phyloP scores from a whole-genome alignment of 2,329 filamentous ascomycete genomes.

The Ascochyta koolunga region DNA sequence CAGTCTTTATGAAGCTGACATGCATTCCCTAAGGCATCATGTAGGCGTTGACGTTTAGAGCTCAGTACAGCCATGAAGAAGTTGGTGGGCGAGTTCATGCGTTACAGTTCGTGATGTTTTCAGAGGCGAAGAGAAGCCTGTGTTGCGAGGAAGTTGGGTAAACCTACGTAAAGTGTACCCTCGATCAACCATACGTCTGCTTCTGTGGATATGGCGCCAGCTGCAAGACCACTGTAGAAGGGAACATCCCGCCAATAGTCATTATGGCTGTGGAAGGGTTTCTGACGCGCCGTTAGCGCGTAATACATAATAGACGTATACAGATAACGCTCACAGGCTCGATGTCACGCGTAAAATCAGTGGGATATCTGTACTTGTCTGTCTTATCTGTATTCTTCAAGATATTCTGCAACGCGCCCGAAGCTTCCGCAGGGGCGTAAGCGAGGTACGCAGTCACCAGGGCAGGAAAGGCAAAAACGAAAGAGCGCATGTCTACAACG shows the following conservation, averaged over 20 bases:
- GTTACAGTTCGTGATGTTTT: not conserved
- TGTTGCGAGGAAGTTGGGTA: not conserved
- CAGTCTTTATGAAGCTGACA: not conserved
- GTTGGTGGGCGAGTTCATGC: not conserved
- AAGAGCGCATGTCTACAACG: slow-evolving; percentile 25
- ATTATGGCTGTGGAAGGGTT: slow-evolving; percentile 63
- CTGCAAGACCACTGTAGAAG: slow-evolving; percentile 60
- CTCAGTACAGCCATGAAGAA: not conserved
- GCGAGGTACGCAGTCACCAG: slow-evolving; percentile 26
- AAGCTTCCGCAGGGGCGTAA: slow-evolving; percentile 48
- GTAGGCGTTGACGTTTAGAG: not conserved
- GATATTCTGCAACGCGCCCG: slow-evolving; percentile 60
- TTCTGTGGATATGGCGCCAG: slow-evolving; percentile 64
- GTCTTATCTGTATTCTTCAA: slow-evolving; percentile 60
- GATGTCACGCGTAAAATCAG: slow-evolving; percentile 65
- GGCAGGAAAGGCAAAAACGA: slow-evolving; percentile 22
- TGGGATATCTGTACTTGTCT: slow-evolving; percentile 64
- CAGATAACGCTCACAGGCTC: slow-evolving; percentile 54
- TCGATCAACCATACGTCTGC: slow-evolving; percentile 67
- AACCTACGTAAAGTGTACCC: slow-evolving; percentile 58
- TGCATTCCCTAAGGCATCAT: not conserved
- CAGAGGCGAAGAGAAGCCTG: not conserved
- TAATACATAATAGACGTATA: slow-evolving; percentile 1
- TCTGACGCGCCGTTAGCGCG: slow-evolving; percentile 41
- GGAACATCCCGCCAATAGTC: slow-evolving; percentile 62